Evolutionary conservation across 1,284 basidiomycete genomes (phyloP).

Genomic region (Ceratobasidium sp.): DNA sequence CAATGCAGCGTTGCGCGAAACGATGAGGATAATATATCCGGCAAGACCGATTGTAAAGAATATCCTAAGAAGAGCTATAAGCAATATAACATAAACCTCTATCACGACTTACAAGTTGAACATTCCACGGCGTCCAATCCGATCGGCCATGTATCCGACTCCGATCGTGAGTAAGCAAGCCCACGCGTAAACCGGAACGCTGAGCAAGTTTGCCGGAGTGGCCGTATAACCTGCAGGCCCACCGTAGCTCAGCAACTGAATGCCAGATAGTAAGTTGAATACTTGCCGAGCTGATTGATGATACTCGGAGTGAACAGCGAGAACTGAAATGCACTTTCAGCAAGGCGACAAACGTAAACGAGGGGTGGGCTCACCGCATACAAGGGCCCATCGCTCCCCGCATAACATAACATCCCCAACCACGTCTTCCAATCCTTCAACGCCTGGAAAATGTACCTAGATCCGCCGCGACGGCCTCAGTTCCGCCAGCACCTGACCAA

Average conservation of each 20-base stretch:
- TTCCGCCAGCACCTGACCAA: background rate
- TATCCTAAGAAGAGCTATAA: constrained; percentile 20
- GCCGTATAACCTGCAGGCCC: constrained; percentile 69
- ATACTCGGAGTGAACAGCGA: constrained; percentile 70
- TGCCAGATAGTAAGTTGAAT: constrained; percentile 27
- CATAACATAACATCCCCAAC: constrained; percentile 61
- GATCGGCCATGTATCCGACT: constrained; percentile 50
- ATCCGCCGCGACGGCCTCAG: background rate
- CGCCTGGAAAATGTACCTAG: constrained; percentile 69
- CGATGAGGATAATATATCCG: constrained; percentile 48
- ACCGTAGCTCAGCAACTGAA: background rate
- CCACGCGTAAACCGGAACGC: constrained; percentile 77
- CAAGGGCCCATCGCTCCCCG: constrained; percentile 67
- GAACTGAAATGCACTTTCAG: constrained; percentile 64
- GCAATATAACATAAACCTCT: constrained; percentile 38
- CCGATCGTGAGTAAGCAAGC: constrained; percentile 49
- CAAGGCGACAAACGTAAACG: constrained; percentile 29
- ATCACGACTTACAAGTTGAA: constrained; percentile 46
- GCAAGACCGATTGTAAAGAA: constrained; percentile 42
- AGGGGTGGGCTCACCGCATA: constrained; percentile 68
- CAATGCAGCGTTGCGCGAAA: constrained; percentile 51
- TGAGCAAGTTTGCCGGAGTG: constrained; percentile 79
- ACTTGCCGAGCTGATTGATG: constrained; percentile 59
- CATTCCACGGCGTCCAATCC: constrained; percentile 47
- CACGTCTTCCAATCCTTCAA: constrained; percentile 82